phyloP scores from a whole-genome alignment of 208 protist genomes.

The Crithidia bombi region DNA sequence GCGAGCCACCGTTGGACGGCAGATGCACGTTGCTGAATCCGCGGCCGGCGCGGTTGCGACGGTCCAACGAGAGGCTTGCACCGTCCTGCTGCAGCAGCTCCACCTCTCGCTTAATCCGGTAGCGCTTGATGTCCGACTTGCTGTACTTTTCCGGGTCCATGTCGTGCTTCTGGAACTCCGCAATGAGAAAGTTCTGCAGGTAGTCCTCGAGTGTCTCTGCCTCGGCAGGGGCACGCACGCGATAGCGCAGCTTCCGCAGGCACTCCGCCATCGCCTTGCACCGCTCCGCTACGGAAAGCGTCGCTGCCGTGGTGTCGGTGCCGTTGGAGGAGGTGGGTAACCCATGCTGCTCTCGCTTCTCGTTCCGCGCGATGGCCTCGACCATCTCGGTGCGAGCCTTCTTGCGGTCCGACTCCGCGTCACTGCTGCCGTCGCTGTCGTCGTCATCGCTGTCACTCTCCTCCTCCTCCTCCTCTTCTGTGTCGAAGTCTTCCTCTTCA shows the following conservation, averaged over 20 bases:
- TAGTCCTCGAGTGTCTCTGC: constrained; percentile 70
- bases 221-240: constrained; percentile 46
- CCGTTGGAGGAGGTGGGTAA: neutral
- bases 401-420: constrained; percentile 48
- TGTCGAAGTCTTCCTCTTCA: constrained; percentile 42
- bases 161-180: constrained; percentile 68
- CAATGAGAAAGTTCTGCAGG: constrained; percentile 59
- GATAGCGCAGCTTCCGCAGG: constrained; percentile 70
- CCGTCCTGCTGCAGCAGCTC: constrained; percentile 82
- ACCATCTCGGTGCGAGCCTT: constrained; percentile 44
- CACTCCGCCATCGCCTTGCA: constrained; percentile 78
- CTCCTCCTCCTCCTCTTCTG: constrained; percentile 40
- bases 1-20: neutral
- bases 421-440: constrained; percentile 40
- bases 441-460: constrained; percentile 45
- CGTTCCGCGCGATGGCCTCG: constrained; percentile 11
- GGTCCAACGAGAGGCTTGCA: constrained; percentile 66
- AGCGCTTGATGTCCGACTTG: constrained; percentile 64
- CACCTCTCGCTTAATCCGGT: constrained; percentile 68
- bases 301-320: neutral
- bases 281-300: constrained; percentile 43
- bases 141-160: constrained; percentile 73
- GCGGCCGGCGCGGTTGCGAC: constrained; percentile 60
- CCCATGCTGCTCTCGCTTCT: neutral
- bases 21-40: constrained; percentile 44